A percentile compares a stretch with the other conserved stretches of the same genome.
These are phyloP conservation scores for Triangularia verruculosa DNA, from an alignment of 2,329 filamentous ascomycete genomes.

Conservation along the genomic window DNA sequence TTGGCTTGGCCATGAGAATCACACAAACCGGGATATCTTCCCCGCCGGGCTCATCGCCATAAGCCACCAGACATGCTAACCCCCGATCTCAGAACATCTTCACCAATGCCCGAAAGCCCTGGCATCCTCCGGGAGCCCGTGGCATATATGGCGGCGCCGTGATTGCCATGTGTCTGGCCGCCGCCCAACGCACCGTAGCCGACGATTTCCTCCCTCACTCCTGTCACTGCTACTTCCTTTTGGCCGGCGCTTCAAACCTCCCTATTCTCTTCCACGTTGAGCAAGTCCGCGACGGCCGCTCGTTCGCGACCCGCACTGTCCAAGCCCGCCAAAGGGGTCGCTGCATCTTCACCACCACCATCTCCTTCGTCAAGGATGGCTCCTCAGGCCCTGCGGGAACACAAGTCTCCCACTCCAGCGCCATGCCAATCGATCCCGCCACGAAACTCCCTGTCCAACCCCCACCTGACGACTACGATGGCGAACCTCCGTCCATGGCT, in stretches of 20 bases:
- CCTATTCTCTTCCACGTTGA: conserved; percentile 96
- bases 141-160: conserved; percentile 92
- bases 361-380: conserved; percentile 75
- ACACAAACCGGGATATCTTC: neutral
- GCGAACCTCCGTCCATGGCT: conserved; percentile 48
- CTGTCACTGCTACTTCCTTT: conserved; percentile 98
- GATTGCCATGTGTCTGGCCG: conserved; percentile 86
- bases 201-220: conserved; percentile 80
- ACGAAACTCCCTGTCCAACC: conserved; percentile 21
- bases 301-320: conserved; percentile 91
- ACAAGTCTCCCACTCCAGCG: conserved; percentile 63
- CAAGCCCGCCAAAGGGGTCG: conserved; percentile 85
- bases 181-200: conserved; percentile 84
- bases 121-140: conserved; percentile 87
- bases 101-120: conserved; percentile 87
- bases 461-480: conserved; percentile 38
- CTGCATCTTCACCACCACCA: conserved; percentile 92
- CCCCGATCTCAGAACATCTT: conserved; percentile 68
- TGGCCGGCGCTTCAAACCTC: conserved; percentile 79
- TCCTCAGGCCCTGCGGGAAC: conserved; percentile 44
- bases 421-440: conserved; percentile 45
- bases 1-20: neutral
- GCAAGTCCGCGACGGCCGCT: conserved; percentile 83
- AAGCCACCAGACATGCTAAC: neutral
- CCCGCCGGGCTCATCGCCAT: neutral